Evolutionary conservation across 257 asterid genomes (phyloP).

Genomic region (Solanum tarijense): DNA sequence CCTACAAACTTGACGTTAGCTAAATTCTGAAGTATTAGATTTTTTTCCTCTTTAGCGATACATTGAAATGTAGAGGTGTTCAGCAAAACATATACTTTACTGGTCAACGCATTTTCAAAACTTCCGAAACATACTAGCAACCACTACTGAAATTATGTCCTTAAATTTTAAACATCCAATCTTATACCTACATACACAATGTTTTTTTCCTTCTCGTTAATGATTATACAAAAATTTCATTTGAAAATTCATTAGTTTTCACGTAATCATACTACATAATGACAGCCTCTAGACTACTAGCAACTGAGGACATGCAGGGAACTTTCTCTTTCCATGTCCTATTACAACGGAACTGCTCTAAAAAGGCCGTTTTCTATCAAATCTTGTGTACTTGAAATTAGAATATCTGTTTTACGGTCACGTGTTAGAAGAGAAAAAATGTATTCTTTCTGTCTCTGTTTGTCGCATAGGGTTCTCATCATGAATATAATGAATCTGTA

Average conservation of each 20-base stretch:
- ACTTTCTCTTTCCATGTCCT: neutral
- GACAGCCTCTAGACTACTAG: neutral
- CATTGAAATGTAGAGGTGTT: neutral
- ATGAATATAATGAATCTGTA: neutral
- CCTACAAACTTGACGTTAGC: neutral
- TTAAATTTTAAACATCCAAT: neutral
- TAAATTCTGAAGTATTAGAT: neutral
- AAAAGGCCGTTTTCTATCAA: neutral
- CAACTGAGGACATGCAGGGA: neutral
- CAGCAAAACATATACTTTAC: neutral
- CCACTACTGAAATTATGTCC: neutral
- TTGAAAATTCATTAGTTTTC: neutral
- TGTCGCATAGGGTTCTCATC: neutral
- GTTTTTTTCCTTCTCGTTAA: neutral
- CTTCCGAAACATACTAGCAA: neutral
- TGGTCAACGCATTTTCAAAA: neutral
- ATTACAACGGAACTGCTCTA: neutral
- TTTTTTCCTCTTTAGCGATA: neutral
- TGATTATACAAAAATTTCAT: neutral
- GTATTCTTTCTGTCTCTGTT: neutral
- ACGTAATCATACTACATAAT: neutral
- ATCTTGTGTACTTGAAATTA: neutral
- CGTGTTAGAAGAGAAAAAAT: neutral
- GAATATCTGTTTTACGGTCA: neutral
- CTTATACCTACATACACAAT: neutral